These are phyloP conservation scores for Fusarium ambrosium DNA, from an alignment of 2,329 filamentous ascomycete species.

Conservation along the genomic window DNA sequence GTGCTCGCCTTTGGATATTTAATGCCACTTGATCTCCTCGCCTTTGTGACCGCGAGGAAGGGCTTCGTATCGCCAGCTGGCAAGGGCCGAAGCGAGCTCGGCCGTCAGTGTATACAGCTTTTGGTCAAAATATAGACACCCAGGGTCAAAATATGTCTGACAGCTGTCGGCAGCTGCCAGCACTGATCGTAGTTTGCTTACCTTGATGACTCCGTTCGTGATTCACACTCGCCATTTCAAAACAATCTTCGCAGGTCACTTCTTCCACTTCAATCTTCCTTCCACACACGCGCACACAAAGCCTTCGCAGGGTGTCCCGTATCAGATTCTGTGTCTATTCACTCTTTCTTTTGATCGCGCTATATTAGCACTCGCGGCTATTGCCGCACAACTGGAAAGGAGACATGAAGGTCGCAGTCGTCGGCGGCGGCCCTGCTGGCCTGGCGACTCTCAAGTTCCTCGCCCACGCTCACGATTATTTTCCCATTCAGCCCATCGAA, in stretches of 20 bases:
- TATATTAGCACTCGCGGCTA: not conserved
- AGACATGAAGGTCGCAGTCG: conserved; percentile 55
- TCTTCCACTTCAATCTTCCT: not conserved
- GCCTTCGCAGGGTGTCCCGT: not conserved
- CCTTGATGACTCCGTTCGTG: not conserved
- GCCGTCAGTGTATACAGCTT: not conserved
- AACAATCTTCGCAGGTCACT: not conserved
- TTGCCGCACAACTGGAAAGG: too few species aligned
- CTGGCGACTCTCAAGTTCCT: conserved; percentile 59
- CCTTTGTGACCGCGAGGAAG: not conserved
- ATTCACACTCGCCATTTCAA: not conserved
- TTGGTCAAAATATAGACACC: not conserved
- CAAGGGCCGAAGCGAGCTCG: not conserved
- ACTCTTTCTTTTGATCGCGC: not conserved
- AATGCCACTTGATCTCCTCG: not conserved
- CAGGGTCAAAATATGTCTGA: not conserved
- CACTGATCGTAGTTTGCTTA: not conserved
- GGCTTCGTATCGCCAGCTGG: not conserved
- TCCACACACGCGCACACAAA: not conserved
- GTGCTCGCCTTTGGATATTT: not conserved
- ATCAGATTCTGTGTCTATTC: not conserved
- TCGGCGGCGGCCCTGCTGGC: conserved; percentile 60
- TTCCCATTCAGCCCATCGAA: conserved; percentile 55
- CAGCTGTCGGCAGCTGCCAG: conserved; percentile 2
- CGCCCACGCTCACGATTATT: conserved; percentile 54